A percentile compares a stretch with the other conserved stretches of the same genome.
Evolutionary conservation across 1,284 basidiomycete genomes (phyloP).

Genomic region (Apiotrichum siamense): DNA sequence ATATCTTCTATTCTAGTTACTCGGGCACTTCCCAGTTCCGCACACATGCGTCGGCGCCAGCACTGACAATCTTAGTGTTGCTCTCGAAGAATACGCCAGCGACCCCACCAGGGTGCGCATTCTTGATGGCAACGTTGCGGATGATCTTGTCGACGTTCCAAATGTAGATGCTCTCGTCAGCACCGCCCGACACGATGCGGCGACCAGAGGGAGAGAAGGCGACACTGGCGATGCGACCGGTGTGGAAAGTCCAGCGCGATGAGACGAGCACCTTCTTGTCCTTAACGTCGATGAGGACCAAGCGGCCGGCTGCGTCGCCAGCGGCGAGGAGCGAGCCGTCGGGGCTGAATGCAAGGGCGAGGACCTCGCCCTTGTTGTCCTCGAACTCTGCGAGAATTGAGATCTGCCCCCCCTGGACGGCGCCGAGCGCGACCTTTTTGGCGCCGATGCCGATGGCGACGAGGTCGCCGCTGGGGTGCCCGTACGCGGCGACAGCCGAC

Average conservation of each 20-base stretch:
- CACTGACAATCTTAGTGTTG: slow-evolving; percentile 58
- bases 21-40: slow-evolving; percentile 56
- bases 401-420: slow-evolving; percentile 18
- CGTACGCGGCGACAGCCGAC: slow-evolving; percentile 37
- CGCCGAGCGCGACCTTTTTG: slow-evolving; percentile 58
- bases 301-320: slow-evolving; percentile 58
- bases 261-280: slow-evolving; percentile 64
- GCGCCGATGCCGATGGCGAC: slow-evolving; percentile 44
- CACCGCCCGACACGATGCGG: slow-evolving; percentile 75
- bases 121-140: slow-evolving; percentile 76
- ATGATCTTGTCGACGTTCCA: slow-evolving; percentile 74
- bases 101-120: slow-evolving; percentile 74
- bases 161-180: slow-evolving; percentile 87
- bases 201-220: slow-evolving; percentile 68
- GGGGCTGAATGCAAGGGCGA: slow-evolving; percentile 72
- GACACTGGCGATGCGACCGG: slow-evolving; percentile 71
- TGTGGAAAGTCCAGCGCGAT: slow-evolving; percentile 81
- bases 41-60: slow-evolving; percentile 79
- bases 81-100: slow-evolving; percentile 74
- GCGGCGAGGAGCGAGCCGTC: slow-evolving; percentile 69
- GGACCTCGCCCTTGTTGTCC: slow-evolving; percentile 65
- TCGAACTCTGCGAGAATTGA: slow-evolving; percentile 52
- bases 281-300: slow-evolving; percentile 54
- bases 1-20: not conserved
- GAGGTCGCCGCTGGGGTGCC: slow-evolving; percentile 26